Evolutionary conservation across 805 yeast species (phyloP).

Genomic region (Cyberlindnera sargentensis): DNA sequence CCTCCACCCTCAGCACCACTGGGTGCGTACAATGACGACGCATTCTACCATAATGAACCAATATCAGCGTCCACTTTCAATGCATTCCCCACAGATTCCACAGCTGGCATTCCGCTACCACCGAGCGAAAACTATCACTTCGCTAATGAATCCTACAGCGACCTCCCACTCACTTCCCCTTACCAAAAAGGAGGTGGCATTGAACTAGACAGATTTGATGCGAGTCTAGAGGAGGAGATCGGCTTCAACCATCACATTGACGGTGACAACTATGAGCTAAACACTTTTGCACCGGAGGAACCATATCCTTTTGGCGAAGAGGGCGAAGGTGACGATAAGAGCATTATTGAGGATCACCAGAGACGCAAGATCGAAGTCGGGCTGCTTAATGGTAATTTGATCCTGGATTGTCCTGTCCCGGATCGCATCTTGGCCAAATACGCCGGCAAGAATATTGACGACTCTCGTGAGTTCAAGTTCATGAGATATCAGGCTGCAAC

Average conservation of each 20-base stretch:
- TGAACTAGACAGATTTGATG: constrained; percentile 10
- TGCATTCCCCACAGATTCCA: constrained; percentile 16
- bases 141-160: constrained; percentile 4
- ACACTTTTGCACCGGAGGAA: constrained; percentile 17
- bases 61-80: constrained; percentile 13
- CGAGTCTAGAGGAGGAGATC: constrained; percentile 31
- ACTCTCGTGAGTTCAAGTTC: constrained; percentile 59
- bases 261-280: constrained; percentile 23
- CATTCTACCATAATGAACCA: constrained; percentile 11
- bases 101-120: constrained; percentile 5
- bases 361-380: constrained; percentile 26
- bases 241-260: constrained; percentile 21
- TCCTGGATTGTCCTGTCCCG: constrained; percentile 87
- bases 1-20: not conserved
- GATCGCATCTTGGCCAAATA: constrained; percentile 52
- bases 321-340: constrained; percentile 30
- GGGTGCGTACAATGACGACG: constrained; percentile 9
- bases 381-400: constrained; percentile 61
- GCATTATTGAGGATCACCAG: constrained; percentile 38
- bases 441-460: constrained; percentile 33
- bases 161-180: constrained; percentile 3
- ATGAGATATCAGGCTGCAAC: constrained; percentile 95
- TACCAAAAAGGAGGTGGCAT: not conserved
- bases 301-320: constrained; percentile 10
- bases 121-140: constrained; percentile 7